Percentiles rank a stretch among this genome's conserved stretches.
phyloP scores from a whole-genome alignment of 2,329 filamentous ascomycete species.

The Nemania sp. region DNA sequence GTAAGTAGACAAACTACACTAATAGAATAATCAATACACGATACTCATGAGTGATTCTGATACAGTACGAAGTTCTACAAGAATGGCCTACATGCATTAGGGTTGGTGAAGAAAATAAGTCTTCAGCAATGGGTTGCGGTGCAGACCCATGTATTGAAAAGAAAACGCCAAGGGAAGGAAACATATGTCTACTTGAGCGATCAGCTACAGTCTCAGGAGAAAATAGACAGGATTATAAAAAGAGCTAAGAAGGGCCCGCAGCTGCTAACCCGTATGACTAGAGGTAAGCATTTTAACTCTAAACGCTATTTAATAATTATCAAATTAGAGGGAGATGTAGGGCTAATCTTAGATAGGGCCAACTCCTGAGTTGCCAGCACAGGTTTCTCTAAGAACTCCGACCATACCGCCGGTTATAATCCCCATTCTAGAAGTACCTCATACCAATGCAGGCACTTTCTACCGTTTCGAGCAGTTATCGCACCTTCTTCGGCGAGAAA shows the following conservation, averaged over 20 bases:
- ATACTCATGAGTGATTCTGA: too few relatives aligned
- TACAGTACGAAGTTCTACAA: slow-evolving; percentile 13
- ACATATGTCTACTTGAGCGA: slow-evolving; percentile 13
- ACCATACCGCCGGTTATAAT: not conserved
- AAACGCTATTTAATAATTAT: too few relatives aligned
- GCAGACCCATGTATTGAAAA: not conserved
- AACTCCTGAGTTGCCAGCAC: slow-evolving; percentile 15
- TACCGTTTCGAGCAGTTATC: not conserved
- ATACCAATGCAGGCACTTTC: not conserved
- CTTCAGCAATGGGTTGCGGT: slow-evolving; percentile 12
- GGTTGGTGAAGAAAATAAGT: slow-evolving; percentile 14
- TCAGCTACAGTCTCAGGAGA: slow-evolving; percentile 2
- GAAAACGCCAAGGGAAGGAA: slow-evolving; percentile 20
- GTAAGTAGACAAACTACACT: too few relatives aligned
- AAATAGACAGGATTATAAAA: not conserved
- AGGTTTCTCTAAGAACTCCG: slow-evolving; percentile 1
- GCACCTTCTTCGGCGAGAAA: not conserved
- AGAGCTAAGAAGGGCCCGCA: slow-evolving; percentile 2
- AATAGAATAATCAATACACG: too few relatives aligned
- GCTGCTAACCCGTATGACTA: not conserved
- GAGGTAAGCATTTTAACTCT: slow-evolving; percentile 7
- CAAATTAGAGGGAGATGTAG: not conserved
- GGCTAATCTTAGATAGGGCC: not conserved
- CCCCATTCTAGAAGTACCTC: too few relatives aligned
- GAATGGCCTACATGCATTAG: slow-evolving; percentile 6